These are phyloP conservation scores for Leptographium wingfieldii DNA, from an alignment of 2,329 filamentous ascomycete species.

Conservation along the genomic window DNA sequence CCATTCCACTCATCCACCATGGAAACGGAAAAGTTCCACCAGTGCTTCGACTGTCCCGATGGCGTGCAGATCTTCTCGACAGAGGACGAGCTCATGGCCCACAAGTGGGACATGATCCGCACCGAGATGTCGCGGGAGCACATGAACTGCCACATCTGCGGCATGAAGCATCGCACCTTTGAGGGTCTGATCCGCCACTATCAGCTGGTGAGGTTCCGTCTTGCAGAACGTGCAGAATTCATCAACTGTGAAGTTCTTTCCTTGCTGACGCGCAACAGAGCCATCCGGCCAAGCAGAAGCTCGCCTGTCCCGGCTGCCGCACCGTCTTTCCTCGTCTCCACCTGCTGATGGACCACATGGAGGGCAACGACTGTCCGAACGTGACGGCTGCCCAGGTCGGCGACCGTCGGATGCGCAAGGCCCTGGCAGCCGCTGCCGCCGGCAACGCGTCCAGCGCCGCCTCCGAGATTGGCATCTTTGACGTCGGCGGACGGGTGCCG, in stretches of 20 bases:
- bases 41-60: slow-evolving; percentile 11
- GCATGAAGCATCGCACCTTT: slow-evolving; percentile 22
- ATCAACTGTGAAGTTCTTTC: not conserved
- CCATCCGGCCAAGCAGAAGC: slow-evolving; percentile 26
- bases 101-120: slow-evolving; percentile 18
- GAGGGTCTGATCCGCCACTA: slow-evolving; percentile 22
- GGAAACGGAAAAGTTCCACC: slow-evolving; percentile 5
- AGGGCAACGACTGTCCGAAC: slow-evolving; percentile 24
- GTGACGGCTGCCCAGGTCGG: slow-evolving; percentile 16
- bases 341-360: slow-evolving; percentile 31
- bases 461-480: slow-evolving; percentile 6
- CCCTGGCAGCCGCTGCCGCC: slow-evolving; percentile 5
- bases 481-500: not conserved
- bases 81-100: slow-evolving; percentile 13
- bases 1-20: not conserved
- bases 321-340: slow-evolving; percentile 24
- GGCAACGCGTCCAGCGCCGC: slow-evolving; percentile 10
- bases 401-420: slow-evolving; percentile 16
- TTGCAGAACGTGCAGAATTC: slow-evolving; percentile 3
- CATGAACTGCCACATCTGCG: slow-evolving; percentile 26
- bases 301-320: slow-evolving; percentile 35
- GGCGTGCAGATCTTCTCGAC: slow-evolving; percentile 10
- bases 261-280: slow-evolving; percentile 14
- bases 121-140: slow-evolving; percentile 15
- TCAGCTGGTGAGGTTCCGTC: slow-evolving; percentile 17